phyloP scores from a whole-genome alignment of 805 yeast genomes.

The Maudiozyma barnettii region DNA sequence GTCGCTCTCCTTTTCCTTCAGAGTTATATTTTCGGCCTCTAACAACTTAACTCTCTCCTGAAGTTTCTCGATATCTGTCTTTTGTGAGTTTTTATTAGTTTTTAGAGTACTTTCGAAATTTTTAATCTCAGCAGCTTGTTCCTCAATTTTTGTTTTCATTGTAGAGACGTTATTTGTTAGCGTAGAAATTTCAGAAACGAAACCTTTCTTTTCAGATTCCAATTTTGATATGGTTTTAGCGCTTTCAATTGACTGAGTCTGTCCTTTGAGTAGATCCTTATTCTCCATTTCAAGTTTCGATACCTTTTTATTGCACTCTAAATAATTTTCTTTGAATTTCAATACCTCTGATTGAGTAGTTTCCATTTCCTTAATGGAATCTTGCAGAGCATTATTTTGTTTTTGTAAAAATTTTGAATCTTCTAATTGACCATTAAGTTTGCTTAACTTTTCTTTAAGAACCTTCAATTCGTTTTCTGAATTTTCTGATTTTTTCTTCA shows the following conservation, averaged over 20 bases:
- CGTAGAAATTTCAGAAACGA: neutral
- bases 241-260: neutral
- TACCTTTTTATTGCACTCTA: neutral
- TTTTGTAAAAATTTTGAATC: neutral
- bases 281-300: neutral
- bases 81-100: neutral
- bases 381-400: neutral
- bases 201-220: neutral
- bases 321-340: neutral
- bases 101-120: slow-evolving; percentile 1
- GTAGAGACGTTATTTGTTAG: neutral
- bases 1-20: slow-evolving; percentile 9
- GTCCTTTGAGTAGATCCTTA: neutral
- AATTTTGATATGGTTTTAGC: neutral
- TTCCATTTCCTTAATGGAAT: neutral
- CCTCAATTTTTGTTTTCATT: neutral
- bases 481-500: neutral
- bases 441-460: neutral
- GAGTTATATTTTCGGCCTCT: slow-evolving; percentile 5
- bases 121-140: slow-evolving; percentile 1
- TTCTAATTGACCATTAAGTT: neutral
- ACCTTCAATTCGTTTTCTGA: neutral
- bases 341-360: neutral
- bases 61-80: slow-evolving; percentile 4
- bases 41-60: slow-evolving; percentile 2